Evolutionary conservation across 2,329 filamentous ascomycete species (phyloP), one percentile per base, ranked within the genome.

Genomic region (Penicillium corylophilum): DNA sequence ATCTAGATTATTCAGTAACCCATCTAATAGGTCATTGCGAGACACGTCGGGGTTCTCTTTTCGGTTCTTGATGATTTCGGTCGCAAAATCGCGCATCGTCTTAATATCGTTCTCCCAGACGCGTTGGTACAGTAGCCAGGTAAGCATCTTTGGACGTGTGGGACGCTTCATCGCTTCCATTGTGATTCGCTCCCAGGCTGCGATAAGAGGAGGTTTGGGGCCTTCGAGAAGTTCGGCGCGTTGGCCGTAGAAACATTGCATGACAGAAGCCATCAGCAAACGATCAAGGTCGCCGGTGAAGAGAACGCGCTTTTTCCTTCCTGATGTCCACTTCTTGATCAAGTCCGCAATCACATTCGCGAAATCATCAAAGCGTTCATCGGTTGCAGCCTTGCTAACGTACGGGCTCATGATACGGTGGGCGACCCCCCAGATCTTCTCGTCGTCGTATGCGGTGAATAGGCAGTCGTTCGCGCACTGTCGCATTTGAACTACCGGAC

Each of bases 371-470:
- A 82, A 75, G 64, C 74, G 71, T 10, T 59, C 55, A 13, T 68
- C 63, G 12, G 76, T 69, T 1, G 69, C 69, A 5, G 74, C 63
- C 1, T 72, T 70, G 1, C 74, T 72, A 50, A 80, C 75, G 1
- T 72, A 70, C 0, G 78, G 77, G 16, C 74, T 67, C 60, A 80
- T 69, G 43, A 76, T 73, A 2, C 77, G 71, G 56, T 80, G 78
- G 10, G 88, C 86, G 54, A 87, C 78, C 16, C 80, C 83, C 87
- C 87, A 90, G 59, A 82, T 82, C 31, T 65, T 56, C 53, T 79
- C 77, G 2, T 64, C 55, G 48, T 72, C 56, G 55, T 71, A 65
- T 4, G 74, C 84, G 0, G 85, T 89, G 64, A 90, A 89, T 2
- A 90, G 77, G 18, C 85, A 85, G 74, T 87, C 84, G 52, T 82